Evolutionary conservation across 345 rosid genomes (phyloP).

Genomic region (Gynandropsis gynandra): DNA sequence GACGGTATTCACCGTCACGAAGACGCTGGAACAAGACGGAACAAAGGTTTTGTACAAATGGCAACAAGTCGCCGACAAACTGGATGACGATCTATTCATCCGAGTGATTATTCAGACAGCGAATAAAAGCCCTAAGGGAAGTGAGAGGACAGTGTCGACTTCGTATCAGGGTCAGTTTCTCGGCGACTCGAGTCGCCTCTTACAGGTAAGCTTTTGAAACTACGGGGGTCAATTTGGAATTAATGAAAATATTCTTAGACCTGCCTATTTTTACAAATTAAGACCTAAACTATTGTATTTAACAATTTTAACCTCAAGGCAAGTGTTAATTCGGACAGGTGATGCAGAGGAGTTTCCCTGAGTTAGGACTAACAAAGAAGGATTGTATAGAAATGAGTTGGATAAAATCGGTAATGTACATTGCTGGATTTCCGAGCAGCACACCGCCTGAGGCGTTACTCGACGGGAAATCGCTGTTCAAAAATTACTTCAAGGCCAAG

Average conservation of each 20-base stretch:
- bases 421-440: conserved; percentile 42
- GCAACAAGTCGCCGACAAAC: conserved; percentile 45
- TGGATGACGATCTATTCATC: conserved; percentile 55
- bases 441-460: conserved; percentile 45
- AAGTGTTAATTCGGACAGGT: conserved; percentile 13
- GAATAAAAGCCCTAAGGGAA: conserved; percentile 14
- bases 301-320: conserved; percentile 7
- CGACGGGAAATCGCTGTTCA: conserved; percentile 40
- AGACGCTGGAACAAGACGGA: conserved; percentile 37
- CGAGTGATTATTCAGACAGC: conserved; percentile 36
- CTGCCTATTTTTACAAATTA: neutral
- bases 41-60: conserved; percentile 44
- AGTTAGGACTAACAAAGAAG: conserved; percentile 42
- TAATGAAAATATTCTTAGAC: neutral
- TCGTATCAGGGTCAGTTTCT: conserved; percentile 43
- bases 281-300: neutral
- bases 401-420: conserved; percentile 58
- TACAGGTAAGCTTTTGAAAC: conserved; percentile 16
- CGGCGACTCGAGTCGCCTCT: conserved; percentile 35
- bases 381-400: conserved; percentile 55
- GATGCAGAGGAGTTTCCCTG: conserved; percentile 52
- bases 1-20: conserved; percentile 49
- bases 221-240: neutral
- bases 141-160: conserved; percentile 30
- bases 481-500: conserved; percentile 57